Evolutionary conservation across 768 basidiomycete species (phyloP).

Genomic region (Lactarius akahatsu): DNA sequence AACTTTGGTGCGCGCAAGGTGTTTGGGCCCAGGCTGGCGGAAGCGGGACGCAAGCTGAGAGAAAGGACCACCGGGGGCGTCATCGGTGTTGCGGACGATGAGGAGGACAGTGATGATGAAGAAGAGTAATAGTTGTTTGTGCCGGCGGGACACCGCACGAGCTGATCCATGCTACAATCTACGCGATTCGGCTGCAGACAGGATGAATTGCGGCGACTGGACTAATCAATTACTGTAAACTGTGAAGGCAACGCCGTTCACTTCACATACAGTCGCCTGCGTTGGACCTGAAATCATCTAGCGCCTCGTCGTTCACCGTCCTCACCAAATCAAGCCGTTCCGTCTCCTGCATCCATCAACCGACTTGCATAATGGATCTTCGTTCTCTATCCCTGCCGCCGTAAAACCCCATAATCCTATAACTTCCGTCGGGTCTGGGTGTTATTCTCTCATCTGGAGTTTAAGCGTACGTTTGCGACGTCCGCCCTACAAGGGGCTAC

Average conservation of each 20-base stretch:
- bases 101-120: constrained; percentile 60
- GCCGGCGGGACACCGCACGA: not conserved
- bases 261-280: constrained; percentile 87
- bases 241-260: constrained; percentile 25
- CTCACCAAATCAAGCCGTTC: too few species aligned
- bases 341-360: too few species aligned
- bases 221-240: constrained; percentile 23
- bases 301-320: too few species aligned
- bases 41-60: constrained; percentile 65
- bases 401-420: too few species aligned
- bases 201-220: constrained; percentile 5
- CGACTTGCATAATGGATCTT: too few species aligned
- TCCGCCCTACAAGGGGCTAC: too few species aligned
- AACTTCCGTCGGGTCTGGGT: too few species aligned
- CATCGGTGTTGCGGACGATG: constrained; percentile 65
- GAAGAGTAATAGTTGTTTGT: constrained; percentile 35
- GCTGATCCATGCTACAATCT: constrained; percentile 20
- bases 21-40: constrained; percentile 74
- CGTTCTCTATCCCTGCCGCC: too few species aligned
- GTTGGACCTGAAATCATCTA: constrained; percentile 76
- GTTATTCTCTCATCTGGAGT: too few species aligned
- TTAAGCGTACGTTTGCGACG: too few species aligned
- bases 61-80: constrained; percentile 68
- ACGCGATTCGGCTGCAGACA: constrained; percentile 18
- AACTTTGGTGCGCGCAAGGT: constrained; percentile 81